Conservation (phyloP, 2,329 filamentous ascomycete species). For the Diaporthe destruens region DNA sequence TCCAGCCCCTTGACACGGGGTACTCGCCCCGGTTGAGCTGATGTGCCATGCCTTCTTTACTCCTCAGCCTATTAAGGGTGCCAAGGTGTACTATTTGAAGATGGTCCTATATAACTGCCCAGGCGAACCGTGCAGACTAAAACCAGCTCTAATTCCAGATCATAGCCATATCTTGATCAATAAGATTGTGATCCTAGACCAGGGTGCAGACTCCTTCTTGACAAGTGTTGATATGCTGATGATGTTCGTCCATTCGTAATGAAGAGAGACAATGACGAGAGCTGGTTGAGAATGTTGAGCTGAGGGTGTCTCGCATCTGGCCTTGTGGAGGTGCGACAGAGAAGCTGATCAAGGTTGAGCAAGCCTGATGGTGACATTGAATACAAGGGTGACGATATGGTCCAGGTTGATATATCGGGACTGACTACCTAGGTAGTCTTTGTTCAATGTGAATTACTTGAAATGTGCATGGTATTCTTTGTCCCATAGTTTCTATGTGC, state of each 20-base stretch:
- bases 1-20: constrained; percentile 33
- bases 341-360: constrained; percentile 55
- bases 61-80: constrained; percentile 51
- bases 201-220: constrained; percentile 52
- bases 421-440: no score
- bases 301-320: constrained; percentile 54
- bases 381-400: neutral
- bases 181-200: constrained; percentile 51
- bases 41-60: constrained; percentile 53
- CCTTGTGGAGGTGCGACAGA: constrained; percentile 48
- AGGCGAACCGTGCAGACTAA: constrained; percentile 50
- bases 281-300: constrained; percentile 49
- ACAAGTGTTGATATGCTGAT: constrained; percentile 56
- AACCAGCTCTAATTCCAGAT: constrained; percentile 48
- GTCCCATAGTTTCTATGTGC: neutral
- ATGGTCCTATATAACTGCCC: constrained; percentile 54
- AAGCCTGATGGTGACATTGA: constrained; percentile 35
- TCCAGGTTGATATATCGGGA: no score
- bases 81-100: constrained; percentile 54
- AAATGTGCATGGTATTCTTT: neutral
- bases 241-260: constrained; percentile 49
- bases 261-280: constrained; percentile 51
- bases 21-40: constrained; percentile 45
- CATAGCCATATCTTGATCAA: constrained; percentile 50
- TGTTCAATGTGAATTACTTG: neutral